These are phyloP conservation scores for Mariannaea elegans DNA, from an alignment of 2,329 filamentous ascomycete species.

Conservation along the genomic window DNA sequence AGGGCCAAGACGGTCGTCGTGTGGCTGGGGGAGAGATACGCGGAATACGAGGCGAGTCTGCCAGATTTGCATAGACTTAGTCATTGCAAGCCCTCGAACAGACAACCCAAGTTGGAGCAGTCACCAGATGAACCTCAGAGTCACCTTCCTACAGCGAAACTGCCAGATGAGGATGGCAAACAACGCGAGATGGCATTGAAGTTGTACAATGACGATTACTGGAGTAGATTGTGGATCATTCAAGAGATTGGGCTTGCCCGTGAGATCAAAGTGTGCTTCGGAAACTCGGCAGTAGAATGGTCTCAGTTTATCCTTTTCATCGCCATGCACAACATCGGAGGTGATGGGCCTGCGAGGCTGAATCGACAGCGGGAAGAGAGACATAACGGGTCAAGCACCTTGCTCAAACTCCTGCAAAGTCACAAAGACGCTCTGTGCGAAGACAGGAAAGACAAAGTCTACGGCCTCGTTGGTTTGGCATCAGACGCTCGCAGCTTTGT, in stretches of 20 bases:
- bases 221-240: constrained; percentile 28
- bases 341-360: constrained; percentile 28
- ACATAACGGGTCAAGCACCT: constrained; percentile 6
- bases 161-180: no score
- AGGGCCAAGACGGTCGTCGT: constrained; percentile 10
- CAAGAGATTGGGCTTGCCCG: constrained; percentile 41
- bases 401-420: constrained; percentile 30
- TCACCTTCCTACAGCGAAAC: no score
- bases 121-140: no score
- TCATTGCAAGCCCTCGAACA: neutral
- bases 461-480: constrained; percentile 42
- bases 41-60: neutral
- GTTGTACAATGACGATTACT: neutral
- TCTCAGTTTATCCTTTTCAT: constrained; percentile 28
- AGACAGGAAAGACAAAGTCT: constrained; percentile 43
- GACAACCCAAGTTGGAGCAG: neutral
- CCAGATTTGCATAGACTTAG: neutral
- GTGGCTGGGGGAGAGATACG: constrained; percentile 8
- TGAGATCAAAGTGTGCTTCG: constrained; percentile 36
- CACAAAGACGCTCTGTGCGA: constrained; percentile 36
- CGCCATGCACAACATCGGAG: constrained; percentile 10
- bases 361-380: constrained; percentile 21
- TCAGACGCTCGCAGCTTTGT: constrained; percentile 36
- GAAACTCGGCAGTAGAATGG: constrained; percentile 25
- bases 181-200: no score